Evolutionary conservation across 2,329 filamentous ascomycete species (phyloP), one percentile per base, ranked within the genome.

Genomic region (Trichophyton schoenleinii): DNA sequence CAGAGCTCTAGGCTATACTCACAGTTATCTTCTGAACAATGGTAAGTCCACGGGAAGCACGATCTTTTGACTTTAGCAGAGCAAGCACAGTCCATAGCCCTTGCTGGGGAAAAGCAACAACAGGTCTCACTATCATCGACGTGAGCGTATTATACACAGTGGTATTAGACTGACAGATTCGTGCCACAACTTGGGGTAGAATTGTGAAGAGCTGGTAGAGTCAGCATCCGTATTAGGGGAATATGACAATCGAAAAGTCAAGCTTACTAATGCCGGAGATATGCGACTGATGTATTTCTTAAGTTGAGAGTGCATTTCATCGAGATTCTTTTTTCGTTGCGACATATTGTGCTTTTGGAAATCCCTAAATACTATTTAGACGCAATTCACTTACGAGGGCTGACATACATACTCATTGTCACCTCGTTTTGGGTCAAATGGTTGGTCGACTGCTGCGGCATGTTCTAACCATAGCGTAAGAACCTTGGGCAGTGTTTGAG

Each of bases 401-500:
- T 9, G 18, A n/a, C 18, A 6, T 28, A 67, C 73, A 67, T 68
- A 77, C 75, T 73, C 72, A 59, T 75, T 74, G 49, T 76, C 75
- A 28, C 78, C 78, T 61, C 77, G 73, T 65, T 78, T 79, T 1
- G 77, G 71, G 67, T 82, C 80, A 62, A 81, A 70, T 28, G 77
- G 75, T 67, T 85, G 83, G 69, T 88, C 83, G 41, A 90, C 79
- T 63, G 88, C 84, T 42, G 87, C 86, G 4, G 90, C 92, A 64
- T 99, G 82, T 68, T 96, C 92, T 42, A 99, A 79, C 92, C 95
- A 99, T 1, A 99, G 79, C 0, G 94, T 99, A 46, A 99, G 76
- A 53, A 96, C 81, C 64, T 95, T 88, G 0, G 94, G 95, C 38
- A 99, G 78, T 0, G 91, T 96, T 73, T 97, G 91, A 69, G 96